A percentile compares a stretch with the other conserved stretches of the same genome.
Evolutionary conservation across 495 filamentous ascomycete genomes (phyloP).

Genomic region (Rhizodiscina lignyota): DNA sequence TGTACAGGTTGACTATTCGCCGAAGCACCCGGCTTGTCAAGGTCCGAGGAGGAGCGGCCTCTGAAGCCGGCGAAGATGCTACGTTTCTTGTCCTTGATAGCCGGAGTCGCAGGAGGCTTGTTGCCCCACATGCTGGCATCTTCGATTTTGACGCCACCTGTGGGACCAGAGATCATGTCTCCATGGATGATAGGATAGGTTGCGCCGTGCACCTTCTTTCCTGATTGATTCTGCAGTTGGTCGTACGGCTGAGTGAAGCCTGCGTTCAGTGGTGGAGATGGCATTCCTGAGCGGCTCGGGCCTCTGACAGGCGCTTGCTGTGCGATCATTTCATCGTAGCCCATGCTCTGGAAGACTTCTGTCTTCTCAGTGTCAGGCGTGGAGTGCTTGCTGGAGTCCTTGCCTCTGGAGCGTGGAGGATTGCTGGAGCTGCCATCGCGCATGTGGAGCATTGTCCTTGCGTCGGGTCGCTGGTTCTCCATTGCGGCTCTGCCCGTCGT

Average conservation of each 20-base stretch:
- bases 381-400: constrained; percentile 11
- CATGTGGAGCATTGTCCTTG: too few relatives aligned
- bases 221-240: too few relatives aligned
- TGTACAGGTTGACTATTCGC: constrained; percentile 19
- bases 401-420: too few relatives aligned
- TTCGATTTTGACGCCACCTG: constrained; percentile 71
- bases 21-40: not conserved
- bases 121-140: constrained; percentile 80
- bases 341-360: constrained; percentile 56
- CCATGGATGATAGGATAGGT: too few relatives aligned
- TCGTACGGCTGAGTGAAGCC: too few relatives aligned
- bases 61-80: constrained; percentile 84
- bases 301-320: constrained; percentile 51
- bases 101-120: constrained; percentile 33
- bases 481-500: too few relatives aligned
- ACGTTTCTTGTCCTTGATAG: constrained; percentile 67
- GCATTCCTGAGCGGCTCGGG: constrained; percentile 8
- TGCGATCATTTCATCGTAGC: constrained; percentile 67
- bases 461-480: not conserved
- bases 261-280: constrained; percentile 15
- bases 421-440: too few relatives aligned
- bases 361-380: constrained; percentile 10
- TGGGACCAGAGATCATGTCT: constrained; percentile 75
- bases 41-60: constrained; percentile 44
- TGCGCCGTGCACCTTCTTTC: too few relatives aligned